Percentiles rank a stretch among this genome's conserved stretches.
Evolutionary conservation across 805 yeast genomes (phyloP).

Genomic region (Ogataea saltuana): DNA sequence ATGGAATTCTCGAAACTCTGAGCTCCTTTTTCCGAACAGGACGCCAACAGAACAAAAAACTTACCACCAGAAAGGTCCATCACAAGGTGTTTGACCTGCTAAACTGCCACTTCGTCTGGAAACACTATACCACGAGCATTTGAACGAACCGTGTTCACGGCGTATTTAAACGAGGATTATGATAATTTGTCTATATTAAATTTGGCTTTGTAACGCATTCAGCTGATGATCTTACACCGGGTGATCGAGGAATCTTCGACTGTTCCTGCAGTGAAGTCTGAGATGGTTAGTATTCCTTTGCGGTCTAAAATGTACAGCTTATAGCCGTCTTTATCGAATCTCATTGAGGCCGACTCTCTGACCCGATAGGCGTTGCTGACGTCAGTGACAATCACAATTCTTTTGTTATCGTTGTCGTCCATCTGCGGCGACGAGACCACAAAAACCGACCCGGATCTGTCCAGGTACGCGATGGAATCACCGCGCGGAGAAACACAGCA

Average conservation of each 20-base stretch:
- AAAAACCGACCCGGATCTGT: constrained; percentile 74
- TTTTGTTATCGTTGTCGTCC: constrained; percentile 54
- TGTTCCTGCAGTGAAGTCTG: constrained; percentile 85
- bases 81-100: constrained; percentile 35
- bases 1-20: constrained; percentile 1
- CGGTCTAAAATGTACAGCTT: constrained; percentile 75
- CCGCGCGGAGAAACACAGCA: constrained; percentile 81
- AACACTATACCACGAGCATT: constrained; percentile 18
- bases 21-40: constrained; percentile 5
- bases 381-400: constrained; percentile 70
- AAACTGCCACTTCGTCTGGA: constrained; percentile 20
- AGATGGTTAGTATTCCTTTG: constrained; percentile 74
- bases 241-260: constrained; percentile 70
- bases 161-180: too few relatives aligned
- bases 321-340: constrained; percentile 81
- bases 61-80: constrained; percentile 31
- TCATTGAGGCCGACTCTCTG: constrained; percentile 75
- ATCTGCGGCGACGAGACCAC: constrained; percentile 62
- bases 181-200: too few relatives aligned
- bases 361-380: constrained; percentile 73
- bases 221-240: constrained; percentile 59
- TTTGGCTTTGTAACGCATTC: not conserved
- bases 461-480: constrained; percentile 80
- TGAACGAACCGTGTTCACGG: too few relatives aligned
- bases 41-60: constrained; percentile 16